A percentile compares a stretch with the other conserved stretches of the same genome.
phyloP scores from a whole-genome alignment of 2,329 filamentous ascomycete species.

The Botrytis tulipae region DNA sequence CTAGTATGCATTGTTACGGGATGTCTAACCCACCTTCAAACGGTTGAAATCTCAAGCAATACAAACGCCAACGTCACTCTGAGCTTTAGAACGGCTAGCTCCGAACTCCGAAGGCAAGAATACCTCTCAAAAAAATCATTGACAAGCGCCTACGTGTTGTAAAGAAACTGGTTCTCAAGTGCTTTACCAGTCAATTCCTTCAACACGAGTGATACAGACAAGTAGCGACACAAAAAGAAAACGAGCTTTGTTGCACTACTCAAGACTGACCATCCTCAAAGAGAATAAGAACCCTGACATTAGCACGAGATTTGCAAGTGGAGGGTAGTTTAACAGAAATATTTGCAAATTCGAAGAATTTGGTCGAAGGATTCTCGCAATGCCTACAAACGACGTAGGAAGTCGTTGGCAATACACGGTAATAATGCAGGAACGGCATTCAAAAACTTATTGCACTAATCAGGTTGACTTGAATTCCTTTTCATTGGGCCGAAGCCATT shows the following conservation, averaged over 20 bases:
- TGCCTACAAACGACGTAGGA: not conserved
- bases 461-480: not conserved
- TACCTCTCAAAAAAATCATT: not conserved
- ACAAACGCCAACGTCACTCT: not conserved
- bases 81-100: not conserved
- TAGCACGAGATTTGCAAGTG: not conserved
- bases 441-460: not conserved
- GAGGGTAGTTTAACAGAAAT: not conserved
- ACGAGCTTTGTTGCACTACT: not conserved
- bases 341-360: not conserved
- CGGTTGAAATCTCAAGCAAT: not conserved
- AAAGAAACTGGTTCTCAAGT: not conserved
- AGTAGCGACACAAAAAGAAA: not conserved
- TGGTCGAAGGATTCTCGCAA: not conserved
- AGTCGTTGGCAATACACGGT: not conserved
- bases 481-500: fast-evolving
- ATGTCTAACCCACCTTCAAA: not conserved
- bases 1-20: not conserved
- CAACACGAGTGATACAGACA: not conserved
- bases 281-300: not conserved
- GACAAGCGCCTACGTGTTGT: not conserved
- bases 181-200: not conserved
- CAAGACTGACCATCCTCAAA: not conserved
- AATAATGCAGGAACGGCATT: not conserved
- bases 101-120: not conserved